Conservation (phyloP, 2,329 filamentous ascomycete genomes). For the Tolypocladium album region DNA sequence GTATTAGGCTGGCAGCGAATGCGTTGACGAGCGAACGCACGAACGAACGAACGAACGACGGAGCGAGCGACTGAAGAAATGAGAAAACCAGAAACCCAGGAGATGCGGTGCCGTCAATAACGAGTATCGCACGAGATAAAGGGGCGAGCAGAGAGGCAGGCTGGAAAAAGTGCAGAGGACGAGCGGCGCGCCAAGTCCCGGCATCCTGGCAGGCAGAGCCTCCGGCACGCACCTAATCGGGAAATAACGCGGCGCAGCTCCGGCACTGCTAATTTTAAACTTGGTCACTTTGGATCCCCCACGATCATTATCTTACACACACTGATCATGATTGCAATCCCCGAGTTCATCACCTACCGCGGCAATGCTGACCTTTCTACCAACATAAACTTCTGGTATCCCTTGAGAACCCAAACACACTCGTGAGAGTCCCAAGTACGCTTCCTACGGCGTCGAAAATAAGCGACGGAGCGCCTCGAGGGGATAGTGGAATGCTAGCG, state of each 20-base stretch:
- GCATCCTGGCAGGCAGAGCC: neutral
- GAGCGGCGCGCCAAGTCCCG: neutral
- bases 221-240: neutral
- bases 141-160: neutral
- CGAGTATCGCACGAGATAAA: neutral
- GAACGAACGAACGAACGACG: neutral
- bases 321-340: too few relatives aligned
- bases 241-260: neutral
- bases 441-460: too few relatives aligned
- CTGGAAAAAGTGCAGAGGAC: neutral
- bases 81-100: neutral
- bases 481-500: too few relatives aligned
- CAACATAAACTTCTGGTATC: too few relatives aligned
- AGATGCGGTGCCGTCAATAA: neutral
- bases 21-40: neutral
- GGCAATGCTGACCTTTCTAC: too few relatives aligned
- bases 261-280: neutral
- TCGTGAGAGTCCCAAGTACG: too few relatives aligned
- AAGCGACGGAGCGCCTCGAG: too few relatives aligned
- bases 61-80: neutral
- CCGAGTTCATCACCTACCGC: too few relatives aligned
- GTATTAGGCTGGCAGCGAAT: neutral
- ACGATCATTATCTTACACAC: too few relatives aligned
- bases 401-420: too few relatives aligned
- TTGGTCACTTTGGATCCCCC: too few relatives aligned